These are phyloP conservation scores for Fraxinus angustifolia DNA, from an alignment of 305 asterid genomes.

Conservation along the genomic window DNA sequence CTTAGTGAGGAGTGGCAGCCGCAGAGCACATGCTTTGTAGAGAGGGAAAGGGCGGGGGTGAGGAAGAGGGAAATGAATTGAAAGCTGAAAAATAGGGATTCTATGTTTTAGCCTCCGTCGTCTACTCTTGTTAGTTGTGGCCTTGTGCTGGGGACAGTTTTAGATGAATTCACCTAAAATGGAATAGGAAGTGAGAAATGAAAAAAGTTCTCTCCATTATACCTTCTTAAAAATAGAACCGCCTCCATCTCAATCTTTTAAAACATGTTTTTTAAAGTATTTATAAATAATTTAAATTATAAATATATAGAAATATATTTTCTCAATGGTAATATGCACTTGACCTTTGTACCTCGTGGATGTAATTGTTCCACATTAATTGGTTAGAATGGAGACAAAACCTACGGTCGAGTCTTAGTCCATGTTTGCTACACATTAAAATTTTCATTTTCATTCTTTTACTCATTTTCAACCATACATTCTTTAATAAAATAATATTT, in stretches of 20 bases:
- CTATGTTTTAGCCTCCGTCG: not conserved
- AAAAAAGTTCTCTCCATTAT: not conserved
- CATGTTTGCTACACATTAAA: too few species aligned
- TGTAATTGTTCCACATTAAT: not conserved
- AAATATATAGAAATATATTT: too few species aligned
- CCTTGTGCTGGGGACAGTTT: not conserved
- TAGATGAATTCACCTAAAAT: not conserved
- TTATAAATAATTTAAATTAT: too few species aligned
- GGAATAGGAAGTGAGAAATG: not conserved
- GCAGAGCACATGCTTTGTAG: not conserved
- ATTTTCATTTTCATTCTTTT: too few species aligned
- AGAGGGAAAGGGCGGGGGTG: not conserved
- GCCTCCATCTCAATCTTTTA: not conserved
- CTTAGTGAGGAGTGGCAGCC: not conserved
- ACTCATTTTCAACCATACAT: too few species aligned
- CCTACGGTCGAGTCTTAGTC: not conserved
- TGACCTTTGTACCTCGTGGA: not conserved
- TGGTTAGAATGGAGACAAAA: not conserved
- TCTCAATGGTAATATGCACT: not conserved
- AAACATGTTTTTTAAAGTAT: not conserved
- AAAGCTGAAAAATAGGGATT: not conserved
- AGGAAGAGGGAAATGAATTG: not conserved
- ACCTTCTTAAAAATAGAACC: not conserved
- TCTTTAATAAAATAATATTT: too few species aligned
- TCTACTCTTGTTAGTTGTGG: not conserved